Base-by-base conservation (phyloP, 2,329 filamentous ascomycete species). In the Ophiostoma tasmaniense region DNA sequence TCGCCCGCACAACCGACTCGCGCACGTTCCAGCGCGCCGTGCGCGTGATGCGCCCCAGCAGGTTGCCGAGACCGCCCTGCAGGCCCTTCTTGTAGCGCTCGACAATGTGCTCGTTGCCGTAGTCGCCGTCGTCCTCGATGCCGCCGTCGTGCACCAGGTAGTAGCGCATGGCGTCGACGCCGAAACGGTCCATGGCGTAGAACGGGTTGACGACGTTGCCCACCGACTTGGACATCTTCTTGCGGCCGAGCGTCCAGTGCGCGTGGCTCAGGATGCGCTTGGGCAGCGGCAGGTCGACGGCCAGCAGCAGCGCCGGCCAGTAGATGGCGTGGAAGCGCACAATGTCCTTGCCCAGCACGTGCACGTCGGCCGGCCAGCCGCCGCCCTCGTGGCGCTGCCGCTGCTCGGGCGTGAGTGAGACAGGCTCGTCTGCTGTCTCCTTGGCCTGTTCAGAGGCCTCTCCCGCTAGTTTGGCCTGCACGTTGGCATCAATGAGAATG, bases 141-240 rank as follows among this genome's bases (percentile, higher is more conserved):
- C 89, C 90, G 59, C 92, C 93, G 71, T 93, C 89, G 71, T 90
- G 86, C 72, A 92, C 86, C 72, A 99, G 85, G 78, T 94, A 99
- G 79, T 91, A 98, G 11, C 95, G 89, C 84, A 99, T 88, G 0
- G 89, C 85, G 77, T 99, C 96, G 4, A 93, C 82, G 2, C 92
- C 93, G 79, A 93, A 99, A 7, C 93, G 87, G 72, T 97, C 89
- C 65, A 98, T 85, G 14, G 95, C 95, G 73, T 92, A 92, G 76
- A 96, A 93, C 0, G 95, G 95, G 75, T 97, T 95, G 61, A 99
- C 94, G 1, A 96, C 94, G 76, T 97, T 97, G 71, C 95, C 95
- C 1, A 90, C 87, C 1, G 92, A 96, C 78, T 99, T 99, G 71
- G 93, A 94, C 93, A 99, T 99, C 79, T 99, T 99, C 74, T 89